Conservation (phyloP, 441 rosid species). For the Hypseocharis bilobata region DNA sequence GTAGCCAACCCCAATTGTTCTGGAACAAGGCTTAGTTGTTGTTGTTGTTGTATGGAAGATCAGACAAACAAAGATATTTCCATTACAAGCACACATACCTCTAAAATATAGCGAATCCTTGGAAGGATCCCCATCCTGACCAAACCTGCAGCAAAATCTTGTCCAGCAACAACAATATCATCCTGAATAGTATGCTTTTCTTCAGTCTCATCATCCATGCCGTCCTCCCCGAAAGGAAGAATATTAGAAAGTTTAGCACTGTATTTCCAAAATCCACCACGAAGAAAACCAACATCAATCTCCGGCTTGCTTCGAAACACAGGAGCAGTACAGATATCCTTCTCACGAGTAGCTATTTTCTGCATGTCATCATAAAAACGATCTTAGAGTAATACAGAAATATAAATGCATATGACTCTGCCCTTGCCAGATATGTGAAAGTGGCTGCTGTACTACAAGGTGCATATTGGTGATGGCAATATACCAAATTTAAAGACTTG, state of each 20-base stretch:
- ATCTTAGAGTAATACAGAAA: conserved; percentile 8
- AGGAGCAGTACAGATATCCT: conserved; percentile 53
- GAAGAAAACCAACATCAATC: conserved; percentile 64
- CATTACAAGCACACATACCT: conserved; percentile 36
- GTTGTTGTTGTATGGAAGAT: no score
- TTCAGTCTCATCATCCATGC: conserved; percentile 44
- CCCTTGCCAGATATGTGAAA: neutral
- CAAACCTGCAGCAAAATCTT: conserved; percentile 87
- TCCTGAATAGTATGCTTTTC: conserved; percentile 67
- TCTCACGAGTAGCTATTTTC: conserved; percentile 39
- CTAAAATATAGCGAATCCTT: conserved; percentile 60
- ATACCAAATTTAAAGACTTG: neutral
- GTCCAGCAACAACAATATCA: conserved; percentile 70
- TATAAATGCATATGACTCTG: neutral
- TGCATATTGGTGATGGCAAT: neutral
- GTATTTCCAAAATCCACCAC: conserved; percentile 87
- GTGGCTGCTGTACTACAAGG: neutral
- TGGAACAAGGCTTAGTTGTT: no score
- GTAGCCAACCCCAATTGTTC: no score
- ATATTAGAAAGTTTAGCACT: conserved; percentile 74
- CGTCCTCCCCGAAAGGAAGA: conserved; percentile 37
- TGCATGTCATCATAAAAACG: conserved; percentile 25
- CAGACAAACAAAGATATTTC: neutral
- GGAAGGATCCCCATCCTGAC: conserved; percentile 81
- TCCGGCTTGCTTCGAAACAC: conserved; percentile 76